phyloP scores from a whole-genome alignment of 75 land plant species.

The Selaginella tamariscina region DNA sequence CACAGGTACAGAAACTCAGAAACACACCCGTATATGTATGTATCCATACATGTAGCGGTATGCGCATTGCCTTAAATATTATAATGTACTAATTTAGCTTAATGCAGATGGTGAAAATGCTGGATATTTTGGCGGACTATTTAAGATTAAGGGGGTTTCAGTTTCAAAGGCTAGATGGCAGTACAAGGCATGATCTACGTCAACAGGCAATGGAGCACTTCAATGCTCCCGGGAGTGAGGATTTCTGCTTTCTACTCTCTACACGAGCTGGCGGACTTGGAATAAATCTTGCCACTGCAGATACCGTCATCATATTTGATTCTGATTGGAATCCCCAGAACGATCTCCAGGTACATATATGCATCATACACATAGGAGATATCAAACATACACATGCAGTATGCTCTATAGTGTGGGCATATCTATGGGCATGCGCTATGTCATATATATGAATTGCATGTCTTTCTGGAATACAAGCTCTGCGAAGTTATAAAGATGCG shows the following conservation, averaged over 20 bases:
- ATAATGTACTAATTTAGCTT: no score
- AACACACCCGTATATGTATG: no score
- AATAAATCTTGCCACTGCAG: conserved; percentile 97
- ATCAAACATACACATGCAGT: no score
- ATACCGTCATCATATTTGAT: conserved; percentile 97
- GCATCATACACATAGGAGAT: no score
- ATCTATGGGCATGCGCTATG: no score
- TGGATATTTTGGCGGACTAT: conserved; percentile 95
- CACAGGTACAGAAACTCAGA: conserved; percentile 59
- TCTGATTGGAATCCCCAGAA: conserved; percentile 99
- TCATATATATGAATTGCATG: no score
- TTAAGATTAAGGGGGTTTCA: conserved; percentile 90
- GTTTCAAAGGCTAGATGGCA: conserved; percentile 95
- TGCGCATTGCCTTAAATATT: background rate
- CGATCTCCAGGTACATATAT: conserved; percentile 81
- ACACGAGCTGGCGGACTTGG: conserved; percentile 99
- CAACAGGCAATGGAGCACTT: conserved; percentile 99
- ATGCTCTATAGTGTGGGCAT: no score
- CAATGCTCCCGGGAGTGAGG: conserved; percentile 99
- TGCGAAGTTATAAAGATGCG: no score
- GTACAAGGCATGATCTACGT: conserved; percentile 87
- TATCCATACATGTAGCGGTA: no score
- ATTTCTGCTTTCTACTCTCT: conserved; percentile 95
- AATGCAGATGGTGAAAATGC: conserved; percentile 96
- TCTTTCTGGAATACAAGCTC: no score